Conservation (phyloP, 2,329 filamentous ascomycete species). For the Elsinoe batatas region DNA sequence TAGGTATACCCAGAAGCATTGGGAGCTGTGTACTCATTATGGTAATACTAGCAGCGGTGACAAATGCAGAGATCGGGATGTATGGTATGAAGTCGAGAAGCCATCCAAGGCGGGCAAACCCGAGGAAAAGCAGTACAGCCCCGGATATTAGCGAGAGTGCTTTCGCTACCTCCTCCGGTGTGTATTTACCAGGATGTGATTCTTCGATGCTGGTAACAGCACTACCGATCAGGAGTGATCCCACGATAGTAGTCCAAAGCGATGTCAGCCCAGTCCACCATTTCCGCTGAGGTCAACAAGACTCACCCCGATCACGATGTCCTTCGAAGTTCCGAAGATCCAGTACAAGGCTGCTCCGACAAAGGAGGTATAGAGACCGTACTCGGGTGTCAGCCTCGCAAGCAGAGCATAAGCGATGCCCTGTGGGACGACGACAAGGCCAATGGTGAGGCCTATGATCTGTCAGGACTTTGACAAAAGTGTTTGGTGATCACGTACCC, state of each 20-base stretch:
- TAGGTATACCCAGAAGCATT: constrained; percentile 64
- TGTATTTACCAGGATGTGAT: constrained; percentile 40
- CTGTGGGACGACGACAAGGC: constrained; percentile 78
- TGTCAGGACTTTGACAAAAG: too few relatives aligned
- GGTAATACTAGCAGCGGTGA: constrained; percentile 89
- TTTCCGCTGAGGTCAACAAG: background rate
- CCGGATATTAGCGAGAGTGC: constrained; percentile 70
- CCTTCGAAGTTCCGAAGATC: constrained; percentile 97
- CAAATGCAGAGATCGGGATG: constrained; percentile 84
- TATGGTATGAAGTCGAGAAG: constrained; percentile 89
- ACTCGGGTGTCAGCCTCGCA: constrained; percentile 70
- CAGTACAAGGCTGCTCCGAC: constrained; percentile 93
- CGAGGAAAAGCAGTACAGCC: constrained; percentile 65
- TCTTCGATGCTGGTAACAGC: constrained; percentile 37
- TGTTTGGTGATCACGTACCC: constrained; percentile 31
- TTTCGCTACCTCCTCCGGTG: constrained; percentile 61
- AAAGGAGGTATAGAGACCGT: constrained; percentile 88
- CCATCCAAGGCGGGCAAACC: constrained; percentile 72
- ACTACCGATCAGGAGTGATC: constrained; percentile 73
- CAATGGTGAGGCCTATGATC: constrained; percentile 47
- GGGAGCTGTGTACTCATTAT: constrained; percentile 83
- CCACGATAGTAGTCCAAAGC: background rate
- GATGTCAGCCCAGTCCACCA: constrained; percentile 8
- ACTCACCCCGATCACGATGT: constrained; percentile 77
- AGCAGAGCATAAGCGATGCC: constrained; percentile 90